Evolutionary conservation across 306 rosid genomes (phyloP).

Genomic region (Lotus japonicus): DNA sequence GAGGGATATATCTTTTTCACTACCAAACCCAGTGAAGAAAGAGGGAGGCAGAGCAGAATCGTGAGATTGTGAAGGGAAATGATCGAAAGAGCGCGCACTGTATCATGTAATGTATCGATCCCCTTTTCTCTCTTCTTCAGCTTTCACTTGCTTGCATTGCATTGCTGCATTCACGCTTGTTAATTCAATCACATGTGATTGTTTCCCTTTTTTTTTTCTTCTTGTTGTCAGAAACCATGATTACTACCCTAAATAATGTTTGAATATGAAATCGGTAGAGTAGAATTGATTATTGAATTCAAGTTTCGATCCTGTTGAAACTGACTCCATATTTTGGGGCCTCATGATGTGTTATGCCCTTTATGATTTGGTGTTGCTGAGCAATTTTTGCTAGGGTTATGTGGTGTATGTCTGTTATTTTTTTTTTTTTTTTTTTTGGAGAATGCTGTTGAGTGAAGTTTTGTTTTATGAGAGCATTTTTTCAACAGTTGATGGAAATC

Average conservation of each 20-base stretch:
- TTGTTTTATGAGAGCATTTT: constrained; percentile 14
- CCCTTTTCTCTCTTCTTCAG: no score
- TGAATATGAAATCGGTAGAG: neutral
- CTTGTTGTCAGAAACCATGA: no score
- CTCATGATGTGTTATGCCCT: neutral
- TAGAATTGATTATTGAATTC: neutral
- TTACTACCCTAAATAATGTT: neutral
- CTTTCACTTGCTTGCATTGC: neutral
- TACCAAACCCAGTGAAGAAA: no score
- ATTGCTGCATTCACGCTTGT: neutral
- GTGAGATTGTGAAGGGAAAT: neutral
- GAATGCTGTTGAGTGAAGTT: neutral
- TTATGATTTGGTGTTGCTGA: neutral
- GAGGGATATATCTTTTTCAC: no score
- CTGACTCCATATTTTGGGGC: neutral
- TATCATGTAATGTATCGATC: no score
- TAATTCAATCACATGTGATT: no score
- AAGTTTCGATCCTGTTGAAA: neutral
- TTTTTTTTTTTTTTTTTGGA: no score
- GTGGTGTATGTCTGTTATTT: no score
- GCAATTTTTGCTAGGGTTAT: no score
- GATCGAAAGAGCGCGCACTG: no score
- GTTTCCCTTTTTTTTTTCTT: no score
- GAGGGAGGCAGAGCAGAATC: neutral
- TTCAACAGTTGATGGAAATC: constrained; percentile 44